Conservation (phyloP, 2,329 filamentous ascomycete genomes). For the Ophiocordyceps sinensis region DNA sequence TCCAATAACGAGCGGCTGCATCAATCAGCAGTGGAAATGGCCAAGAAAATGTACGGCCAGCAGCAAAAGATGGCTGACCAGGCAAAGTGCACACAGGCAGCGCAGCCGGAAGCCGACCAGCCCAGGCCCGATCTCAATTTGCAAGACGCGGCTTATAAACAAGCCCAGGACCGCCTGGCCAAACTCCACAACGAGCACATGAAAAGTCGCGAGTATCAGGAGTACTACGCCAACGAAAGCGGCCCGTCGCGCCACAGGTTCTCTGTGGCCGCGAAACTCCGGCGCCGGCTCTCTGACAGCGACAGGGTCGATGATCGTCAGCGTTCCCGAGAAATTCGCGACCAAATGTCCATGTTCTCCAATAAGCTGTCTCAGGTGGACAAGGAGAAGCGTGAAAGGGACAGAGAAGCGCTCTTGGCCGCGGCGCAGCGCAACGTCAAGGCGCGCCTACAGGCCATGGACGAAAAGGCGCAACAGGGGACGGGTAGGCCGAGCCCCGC, state of each 20-base stretch:
- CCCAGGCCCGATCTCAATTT: conserved; percentile 47
- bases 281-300: conserved; percentile 48
- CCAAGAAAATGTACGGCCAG: conserved; percentile 66
- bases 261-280: conserved; percentile 38
- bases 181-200: conserved; percentile 62
- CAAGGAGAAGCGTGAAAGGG: conserved; percentile 56
- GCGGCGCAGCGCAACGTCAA: conserved; percentile 79
- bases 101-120: conserved; percentile 20
- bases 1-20: conserved; percentile 57
- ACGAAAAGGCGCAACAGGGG: conserved; percentile 62
- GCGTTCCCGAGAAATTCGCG: conserved; percentile 56
- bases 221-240: conserved; percentile 54
- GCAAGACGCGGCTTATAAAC: conserved; percentile 75
- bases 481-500: conserved; percentile 60
- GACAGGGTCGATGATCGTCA: conserved; percentile 54
- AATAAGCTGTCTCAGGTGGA: conserved; percentile 54
- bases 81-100: conserved; percentile 24
- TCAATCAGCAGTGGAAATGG: conserved; percentile 80
- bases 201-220: conserved; percentile 49
- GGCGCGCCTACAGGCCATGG: conserved; percentile 62
- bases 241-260: conserved; percentile 27
- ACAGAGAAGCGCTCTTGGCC: conserved; percentile 61
- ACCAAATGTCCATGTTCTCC: conserved; percentile 68
- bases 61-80: conserved; percentile 49
- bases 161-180: conserved; percentile 69